phyloP scores from a whole-genome alignment of 1,139 yeast genomes.

The Kluyveromyces sp. region DNA sequence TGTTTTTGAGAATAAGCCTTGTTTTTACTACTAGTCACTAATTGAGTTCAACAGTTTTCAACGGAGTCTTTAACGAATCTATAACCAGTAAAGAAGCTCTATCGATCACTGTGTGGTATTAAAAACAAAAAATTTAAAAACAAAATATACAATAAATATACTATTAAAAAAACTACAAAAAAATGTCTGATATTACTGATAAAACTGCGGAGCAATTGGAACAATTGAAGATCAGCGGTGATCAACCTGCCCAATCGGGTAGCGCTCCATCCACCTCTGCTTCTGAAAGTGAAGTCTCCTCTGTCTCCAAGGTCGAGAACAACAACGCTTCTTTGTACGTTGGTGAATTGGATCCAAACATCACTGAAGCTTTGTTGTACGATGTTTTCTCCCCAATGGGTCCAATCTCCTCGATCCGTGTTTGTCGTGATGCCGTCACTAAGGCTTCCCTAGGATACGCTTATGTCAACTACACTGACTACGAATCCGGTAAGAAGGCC shows the following conservation, averaged over 20 bases:
- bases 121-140: neutral
- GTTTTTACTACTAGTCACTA: neutral
- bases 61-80: neutral
- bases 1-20: neutral
- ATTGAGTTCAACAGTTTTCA: too few relatives aligned
- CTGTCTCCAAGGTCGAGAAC: constrained; percentile 35
- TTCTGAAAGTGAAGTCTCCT: constrained; percentile 25
- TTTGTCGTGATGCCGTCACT: constrained; percentile 97
- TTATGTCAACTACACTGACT: constrained; percentile 90
- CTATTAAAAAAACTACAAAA: constrained; percentile 20
- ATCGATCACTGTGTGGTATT: neutral
- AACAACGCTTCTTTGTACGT: constrained; percentile 84
- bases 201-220: constrained; percentile 35
- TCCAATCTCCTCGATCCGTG: constrained; percentile 93
- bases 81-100: neutral
- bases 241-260: constrained; percentile 15
- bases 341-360: constrained; percentile 91
- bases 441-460: constrained; percentile 98
- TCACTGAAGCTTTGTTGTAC: constrained; percentile 89
- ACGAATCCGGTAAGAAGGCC: constrained; percentile 89
- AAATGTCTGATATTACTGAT: constrained; percentile 36
- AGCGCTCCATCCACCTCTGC: constrained; percentile 15
- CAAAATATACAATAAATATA: constrained; percentile 4
- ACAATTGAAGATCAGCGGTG: constrained; percentile 32
- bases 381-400: constrained; percentile 95